Conservation (phyloP, 2,329 filamentous ascomycete species). For the Aspergillus texensis region DNA sequence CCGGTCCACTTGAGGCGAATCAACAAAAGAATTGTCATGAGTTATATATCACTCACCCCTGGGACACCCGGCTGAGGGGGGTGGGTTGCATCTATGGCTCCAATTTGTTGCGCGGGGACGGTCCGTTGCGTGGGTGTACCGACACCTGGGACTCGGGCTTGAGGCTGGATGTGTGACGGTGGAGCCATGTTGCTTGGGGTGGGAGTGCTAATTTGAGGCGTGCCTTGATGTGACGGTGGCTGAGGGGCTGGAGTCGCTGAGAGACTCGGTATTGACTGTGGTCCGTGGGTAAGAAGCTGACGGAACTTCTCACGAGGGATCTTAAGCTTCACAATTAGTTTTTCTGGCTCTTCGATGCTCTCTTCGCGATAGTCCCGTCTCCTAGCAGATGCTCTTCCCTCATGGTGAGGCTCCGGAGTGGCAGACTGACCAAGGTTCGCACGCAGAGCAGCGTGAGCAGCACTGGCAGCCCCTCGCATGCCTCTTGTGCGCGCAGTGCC, state of each 20-base stretch:
- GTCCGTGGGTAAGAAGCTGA: constrained; percentile 60
- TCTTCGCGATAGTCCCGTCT: constrained; percentile 75
- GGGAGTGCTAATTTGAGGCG: constrained; percentile 54
- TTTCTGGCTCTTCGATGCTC: constrained; percentile 70
- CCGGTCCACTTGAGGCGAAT: neutral
- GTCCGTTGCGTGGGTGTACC: constrained; percentile 28
- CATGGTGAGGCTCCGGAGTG: constrained; percentile 78
- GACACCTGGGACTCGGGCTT: constrained; percentile 27
- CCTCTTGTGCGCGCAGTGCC: constrained; percentile 84
- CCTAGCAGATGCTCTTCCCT: constrained; percentile 68
- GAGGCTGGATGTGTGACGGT: constrained; percentile 35
- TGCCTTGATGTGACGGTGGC: constrained; percentile 47
- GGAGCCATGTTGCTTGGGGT: constrained; percentile 57
- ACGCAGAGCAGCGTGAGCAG: constrained; percentile 82
- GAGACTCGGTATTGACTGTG: constrained; percentile 33
- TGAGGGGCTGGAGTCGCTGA: constrained; percentile 47
- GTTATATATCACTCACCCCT: constrained; percentile 45
- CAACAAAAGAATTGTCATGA: constrained; percentile 10
- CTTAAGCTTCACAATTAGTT: constrained; percentile 73
- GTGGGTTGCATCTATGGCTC: constrained; percentile 49
- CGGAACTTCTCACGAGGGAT: constrained; percentile 72
- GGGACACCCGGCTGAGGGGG: constrained; percentile 46
- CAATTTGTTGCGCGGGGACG: constrained; percentile 41
- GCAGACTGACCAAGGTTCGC: constrained; percentile 76
- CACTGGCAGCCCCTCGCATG: constrained; percentile 84